Base-by-base conservation (phyloP, 768 basidiomycete species). In the Hysterangium stoloniferum region DNA sequence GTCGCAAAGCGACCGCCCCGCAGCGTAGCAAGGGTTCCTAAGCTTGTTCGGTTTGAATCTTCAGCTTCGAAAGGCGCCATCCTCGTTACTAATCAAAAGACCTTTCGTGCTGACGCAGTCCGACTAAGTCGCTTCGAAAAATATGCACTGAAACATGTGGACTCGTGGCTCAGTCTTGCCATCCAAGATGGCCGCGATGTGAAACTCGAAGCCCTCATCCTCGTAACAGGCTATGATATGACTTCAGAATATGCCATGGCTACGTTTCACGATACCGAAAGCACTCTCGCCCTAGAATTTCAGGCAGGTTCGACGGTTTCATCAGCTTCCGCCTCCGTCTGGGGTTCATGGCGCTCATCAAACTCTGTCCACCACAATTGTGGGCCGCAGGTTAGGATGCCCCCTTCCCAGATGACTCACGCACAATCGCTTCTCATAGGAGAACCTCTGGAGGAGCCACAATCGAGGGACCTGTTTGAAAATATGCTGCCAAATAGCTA, bases 261-360 rank as follows among this genome's bases (percentile, higher is more conserved):
- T 5, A 19, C 44, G n/a, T 45, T 45, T 28, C 33, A 27, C 17
- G 15, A 12, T 22, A 33, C 13, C 44, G 1, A 27, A 1, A 13
- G 27, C 15, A 2, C 12, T 15, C 19, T 33, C 12, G 44, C 28
- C 2, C 29, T 45, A 12, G 29, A 45, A 33, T 45, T 45, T 20
- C 2, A 4, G 2, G 44, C 29, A 4, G 44, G 44, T n/a, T n/a
- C 44, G 15, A 31, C 29, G 11, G n/a, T n/a, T n/a, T 27, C 22
- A n/a, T 45, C 44, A 2, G 31, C 44, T 15, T 33, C 44, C 4
- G 15, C 29, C 1, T 5, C 44, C 15, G 44, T 28, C 2, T 45
- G 44, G 44, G 44, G 44, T 15, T n/a, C 44, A 8, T 45, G 44
- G 44, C 29, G 17, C n/a, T 4, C 44, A n/a, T n/a, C 12, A n/a